Evolutionary conservation across 2,329 filamentous ascomycete genomes (phyloP).

Genomic region (Phialophora chinensis): DNA sequence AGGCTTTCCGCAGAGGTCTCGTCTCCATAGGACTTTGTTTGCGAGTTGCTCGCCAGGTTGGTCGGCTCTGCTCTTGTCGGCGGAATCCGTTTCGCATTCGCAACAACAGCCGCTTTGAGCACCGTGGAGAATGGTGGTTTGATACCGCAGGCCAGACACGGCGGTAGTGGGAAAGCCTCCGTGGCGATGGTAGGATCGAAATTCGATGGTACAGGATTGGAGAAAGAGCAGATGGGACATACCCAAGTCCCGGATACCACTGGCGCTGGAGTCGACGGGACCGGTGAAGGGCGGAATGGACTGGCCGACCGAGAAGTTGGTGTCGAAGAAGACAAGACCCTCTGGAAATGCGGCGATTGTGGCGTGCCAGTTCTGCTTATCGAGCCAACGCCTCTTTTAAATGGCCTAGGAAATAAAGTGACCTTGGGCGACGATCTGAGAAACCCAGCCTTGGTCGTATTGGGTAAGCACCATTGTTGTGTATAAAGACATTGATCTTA

Average conservation of each 20-base stretch:
- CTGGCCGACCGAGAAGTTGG: conserved; percentile 43
- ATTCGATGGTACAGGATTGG: conserved; percentile 89
- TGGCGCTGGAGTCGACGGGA: conserved; percentile 46
- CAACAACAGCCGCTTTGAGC: conserved; percentile 83
- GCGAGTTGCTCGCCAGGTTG: neutral
- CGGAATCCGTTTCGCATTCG: conserved; percentile 60
- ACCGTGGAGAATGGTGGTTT: conserved; percentile 83
- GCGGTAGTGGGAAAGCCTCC: conserved; percentile 77
- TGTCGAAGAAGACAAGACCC: conserved; percentile 41
- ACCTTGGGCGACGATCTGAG: conserved; percentile 94
- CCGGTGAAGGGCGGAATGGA: conserved; percentile 44
- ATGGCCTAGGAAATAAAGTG: conserved; percentile 81
- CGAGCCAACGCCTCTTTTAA: conserved; percentile 66
- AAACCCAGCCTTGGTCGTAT: conserved; percentile 72
- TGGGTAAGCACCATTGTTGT: conserved; percentile 30
- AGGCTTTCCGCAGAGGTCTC: conserved; percentile 37
- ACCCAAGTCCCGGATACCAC: conserved; percentile 77
- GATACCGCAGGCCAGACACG: conserved; percentile 92
- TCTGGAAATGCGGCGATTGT: conserved; percentile 35
- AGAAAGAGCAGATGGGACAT: conserved; percentile 93
- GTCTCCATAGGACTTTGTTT: conserved; percentile 17
- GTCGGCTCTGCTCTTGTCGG: conserved; percentile 8
- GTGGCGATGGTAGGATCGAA: conserved; percentile 86
- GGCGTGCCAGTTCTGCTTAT: conserved; percentile 56
- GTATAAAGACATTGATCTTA: conserved; percentile 48